A percentile compares a stretch with the other conserved stretches of the same genome.
These are phyloP conservation scores for Citrus inodora DNA, from an alignment of 345 rosid genomes.

Conservation along the genomic window DNA sequence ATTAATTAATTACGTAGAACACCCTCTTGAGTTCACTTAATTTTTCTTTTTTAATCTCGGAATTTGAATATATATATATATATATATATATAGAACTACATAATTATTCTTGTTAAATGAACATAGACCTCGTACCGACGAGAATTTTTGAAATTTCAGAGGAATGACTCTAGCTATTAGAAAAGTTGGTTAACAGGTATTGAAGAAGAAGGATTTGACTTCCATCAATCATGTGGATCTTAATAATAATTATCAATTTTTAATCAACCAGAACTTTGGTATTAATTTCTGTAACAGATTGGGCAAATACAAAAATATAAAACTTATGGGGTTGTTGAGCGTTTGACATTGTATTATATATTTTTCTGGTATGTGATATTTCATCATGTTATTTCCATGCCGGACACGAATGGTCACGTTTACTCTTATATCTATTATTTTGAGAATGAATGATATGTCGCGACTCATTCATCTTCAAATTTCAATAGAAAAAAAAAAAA, in stretches of 20 bases:
- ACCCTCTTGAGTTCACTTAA: neutral
- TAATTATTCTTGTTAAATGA: neutral
- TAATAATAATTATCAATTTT: neutral
- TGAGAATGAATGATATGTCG: too few relatives aligned
- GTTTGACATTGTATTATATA: neutral
- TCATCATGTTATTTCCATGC: neutral
- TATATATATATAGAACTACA: neutral
- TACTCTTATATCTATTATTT: neutral
- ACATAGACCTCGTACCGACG: neutral
- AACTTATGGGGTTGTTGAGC: neutral
- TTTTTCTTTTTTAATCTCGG: neutral
- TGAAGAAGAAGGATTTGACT: neutral
- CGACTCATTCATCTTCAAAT: too few relatives aligned
- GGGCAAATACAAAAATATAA: neutral
- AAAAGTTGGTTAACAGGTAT: neutral
- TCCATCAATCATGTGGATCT: neutral
- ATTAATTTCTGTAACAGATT: neutral
- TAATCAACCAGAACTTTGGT: neutral
- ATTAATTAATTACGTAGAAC: too few relatives aligned
- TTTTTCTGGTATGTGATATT: neutral
- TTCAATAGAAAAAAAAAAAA: too few relatives aligned
- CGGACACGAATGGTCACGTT: conserved; percentile 3
- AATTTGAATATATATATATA: neutral
- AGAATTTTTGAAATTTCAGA: neutral
- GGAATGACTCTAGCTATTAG: neutral